Percentiles rank a stretch among this genome's conserved stretches.
Evolutionary conservation across 257 asterid species (phyloP).

Genomic region (Primulina tabacum): DNA sequence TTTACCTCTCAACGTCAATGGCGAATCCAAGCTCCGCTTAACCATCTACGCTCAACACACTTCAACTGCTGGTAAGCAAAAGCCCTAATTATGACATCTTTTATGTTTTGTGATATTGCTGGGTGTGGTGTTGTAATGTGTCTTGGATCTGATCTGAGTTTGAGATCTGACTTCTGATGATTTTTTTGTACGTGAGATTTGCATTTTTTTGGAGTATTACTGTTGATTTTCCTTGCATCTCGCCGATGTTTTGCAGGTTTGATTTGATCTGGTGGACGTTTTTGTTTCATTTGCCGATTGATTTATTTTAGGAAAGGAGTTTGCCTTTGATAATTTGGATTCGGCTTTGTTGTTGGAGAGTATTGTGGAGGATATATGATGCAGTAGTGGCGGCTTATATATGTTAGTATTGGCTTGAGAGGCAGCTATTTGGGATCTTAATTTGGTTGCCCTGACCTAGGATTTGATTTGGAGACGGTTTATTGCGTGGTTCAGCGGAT

Average conservation of each 20-base stretch:
- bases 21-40: slow-evolving; percentile 44
- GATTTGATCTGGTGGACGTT: slow-evolving; percentile 46
- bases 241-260: slow-evolving; percentile 50
- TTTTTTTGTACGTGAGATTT: slow-evolving; percentile 14
- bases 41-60: slow-evolving; percentile 21
- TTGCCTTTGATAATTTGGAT: slow-evolving; percentile 18
- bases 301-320: neutral
- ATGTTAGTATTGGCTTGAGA: slow-evolving; percentile 5
- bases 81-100: slow-evolving; percentile 17
- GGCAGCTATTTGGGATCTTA: slow-evolving; percentile 32
- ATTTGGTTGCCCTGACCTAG: slow-evolving; percentile 22
- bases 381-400: slow-evolving; percentile 32
- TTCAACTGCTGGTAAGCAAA: slow-evolving; percentile 36
- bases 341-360: slow-evolving; percentile 27
- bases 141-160: slow-evolving; percentile 70
- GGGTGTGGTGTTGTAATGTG: slow-evolving; percentile 21
- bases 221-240: slow-evolving; percentile 17
- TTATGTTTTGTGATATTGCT: slow-evolving; percentile 24
- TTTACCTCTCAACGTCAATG: slow-evolving; percentile 43
- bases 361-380: slow-evolving; percentile 26
- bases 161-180: slow-evolving; percentile 23
- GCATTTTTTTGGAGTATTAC: slow-evolving; percentile 22
- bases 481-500: slow-evolving; percentile 25
- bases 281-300: slow-evolving; percentile 24
- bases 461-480: slow-evolving; percentile 27